Percentiles rank a stretch among this genome's conserved stretches.
These are phyloP conservation scores for Podospora pseudoanserina DNA, from an alignment of 495 filamentous ascomycete species.

Conservation along the genomic window DNA sequence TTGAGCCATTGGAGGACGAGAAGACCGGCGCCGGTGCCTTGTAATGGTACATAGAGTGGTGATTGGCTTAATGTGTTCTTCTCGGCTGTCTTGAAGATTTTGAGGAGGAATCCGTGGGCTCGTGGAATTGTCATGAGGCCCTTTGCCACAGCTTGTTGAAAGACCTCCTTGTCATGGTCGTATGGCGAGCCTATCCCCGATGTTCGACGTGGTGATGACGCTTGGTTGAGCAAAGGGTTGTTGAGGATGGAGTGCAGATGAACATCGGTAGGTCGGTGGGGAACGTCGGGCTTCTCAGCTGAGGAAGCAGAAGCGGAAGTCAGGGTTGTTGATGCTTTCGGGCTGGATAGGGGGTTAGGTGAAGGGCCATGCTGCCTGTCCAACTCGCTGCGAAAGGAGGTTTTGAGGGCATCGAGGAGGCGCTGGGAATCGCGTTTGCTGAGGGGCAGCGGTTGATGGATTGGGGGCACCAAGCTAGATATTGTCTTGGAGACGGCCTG, in stretches of 20 bases:
- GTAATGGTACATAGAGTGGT: conserved; percentile 32
- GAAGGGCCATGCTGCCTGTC: conserved; percentile 59
- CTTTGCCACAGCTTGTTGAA: conserved; percentile 37
- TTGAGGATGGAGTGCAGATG: conserved; percentile 65
- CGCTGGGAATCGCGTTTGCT: conserved; percentile 61
- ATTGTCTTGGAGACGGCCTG: conserved; percentile 37
- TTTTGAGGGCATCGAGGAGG: conserved; percentile 65
- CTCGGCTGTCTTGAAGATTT: conserved; percentile 31
- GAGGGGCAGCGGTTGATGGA: conserved; percentile 69
- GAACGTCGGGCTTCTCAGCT: conserved; percentile 3
- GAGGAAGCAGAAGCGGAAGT: conserved; percentile 11
- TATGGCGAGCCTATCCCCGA: not conserved
- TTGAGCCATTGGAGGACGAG: conserved; percentile 51
- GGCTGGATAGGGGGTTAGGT: not conserved
- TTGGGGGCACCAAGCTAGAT: conserved; percentile 44
- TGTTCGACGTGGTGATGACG: conserved; percentile 5
- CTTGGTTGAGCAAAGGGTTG: conserved; percentile 58
- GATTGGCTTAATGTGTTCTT: conserved; percentile 21
- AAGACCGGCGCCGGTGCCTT: conserved; percentile 38
- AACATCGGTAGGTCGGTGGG: conserved; percentile 41
- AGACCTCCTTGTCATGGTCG: conserved; percentile 30
- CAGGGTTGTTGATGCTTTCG: not conserved
- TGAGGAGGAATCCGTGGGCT: conserved; percentile 40
- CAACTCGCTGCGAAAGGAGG: conserved; percentile 72
- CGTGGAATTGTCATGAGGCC: conserved; percentile 45